Evolutionary conservation across 2,329 filamentous ascomycete species (phyloP), one percentile per base, ranked within the genome.

Genomic region (Stenocarpella maydis): DNA sequence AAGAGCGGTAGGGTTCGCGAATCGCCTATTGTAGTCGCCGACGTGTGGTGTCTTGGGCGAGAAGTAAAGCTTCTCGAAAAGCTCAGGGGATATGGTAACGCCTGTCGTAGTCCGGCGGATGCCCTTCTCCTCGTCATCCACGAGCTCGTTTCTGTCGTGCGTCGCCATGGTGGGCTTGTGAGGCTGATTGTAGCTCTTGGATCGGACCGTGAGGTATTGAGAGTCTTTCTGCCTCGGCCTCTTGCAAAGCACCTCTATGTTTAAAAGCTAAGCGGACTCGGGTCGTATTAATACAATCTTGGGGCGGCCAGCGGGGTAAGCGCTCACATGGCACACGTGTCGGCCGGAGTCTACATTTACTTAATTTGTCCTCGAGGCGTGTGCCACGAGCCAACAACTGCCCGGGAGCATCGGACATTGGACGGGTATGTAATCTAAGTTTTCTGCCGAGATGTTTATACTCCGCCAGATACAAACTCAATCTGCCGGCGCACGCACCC

Each of bases 1-100:
- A 17, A 81, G 75, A 10, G 78, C 75, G 1, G 79, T 80, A 0
- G 79, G 79, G 50, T 80, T 80, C 34, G 79, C 79, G 67, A 80
- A 81, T n/a, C 78, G 75, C 55, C 65, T 74, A 72, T 79, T 79
- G 67, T 77, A 77, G 67, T 80, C 78, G 31, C 78, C 78, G 14
- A 76, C 74, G 24, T 77, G 76, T 2, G 78, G 79, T 14, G 79
- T 78, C 65, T 80, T 80, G 2, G 79, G 79, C 6, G 78, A 78
- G 24, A 81, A 78, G 65, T 81, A 81, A n/a, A 80, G 78, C 77
- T 78, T 80, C 71, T 80, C 79, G 47, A 81, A 81, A 7, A 81
- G 76, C 74, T 80, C 79, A 15, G 78, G 78, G 1, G 79, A 78
- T 77, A 80, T 80, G 14, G 78, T 80, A 31, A 81, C 78, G 9